These are phyloP conservation scores for Yamadazyma oceani DNA, from an alignment of 1,139 yeast genomes.

Conservation along the genomic window DNA sequence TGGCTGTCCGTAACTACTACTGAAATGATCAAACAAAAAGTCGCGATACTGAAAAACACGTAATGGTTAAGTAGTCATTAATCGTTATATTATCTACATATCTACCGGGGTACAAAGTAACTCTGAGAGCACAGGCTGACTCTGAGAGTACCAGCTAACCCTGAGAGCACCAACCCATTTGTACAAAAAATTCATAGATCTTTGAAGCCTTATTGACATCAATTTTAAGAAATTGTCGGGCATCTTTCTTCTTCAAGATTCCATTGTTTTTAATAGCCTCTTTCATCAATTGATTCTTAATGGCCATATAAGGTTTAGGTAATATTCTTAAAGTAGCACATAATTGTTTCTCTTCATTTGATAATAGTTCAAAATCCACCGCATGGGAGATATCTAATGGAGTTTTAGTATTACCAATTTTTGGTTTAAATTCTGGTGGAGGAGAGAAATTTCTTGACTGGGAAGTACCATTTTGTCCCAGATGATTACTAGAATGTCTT, in stretches of 20 bases:
- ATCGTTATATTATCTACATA: background rate
- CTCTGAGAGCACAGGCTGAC: slow-evolving; percentile 18
- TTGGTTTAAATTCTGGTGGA: slow-evolving; percentile 43
- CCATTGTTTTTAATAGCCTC: slow-evolving; percentile 89
- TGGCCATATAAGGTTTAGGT: slow-evolving; percentile 93
- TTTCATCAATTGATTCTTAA: slow-evolving; percentile 87
- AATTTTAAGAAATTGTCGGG: slow-evolving; percentile 77
- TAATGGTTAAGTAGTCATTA: background rate
- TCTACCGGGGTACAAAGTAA: background rate
- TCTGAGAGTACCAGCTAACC: slow-evolving; percentile 63
- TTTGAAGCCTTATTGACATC: slow-evolving; percentile 85
- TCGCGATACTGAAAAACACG: too few relatives aligned
- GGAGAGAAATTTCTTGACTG: slow-evolving; percentile 28
- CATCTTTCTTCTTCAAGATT: slow-evolving; percentile 73
- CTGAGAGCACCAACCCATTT: slow-evolving; percentile 79
- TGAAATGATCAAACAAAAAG: too few relatives aligned
- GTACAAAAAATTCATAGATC: slow-evolving; percentile 88
- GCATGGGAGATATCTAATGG: slow-evolving; percentile 79
- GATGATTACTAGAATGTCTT: slow-evolving; percentile 22
- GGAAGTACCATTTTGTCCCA: background rate
- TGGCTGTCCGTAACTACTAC: too few relatives aligned
- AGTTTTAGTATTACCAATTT: slow-evolving; percentile 40
- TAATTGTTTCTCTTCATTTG: slow-evolving; percentile 81
- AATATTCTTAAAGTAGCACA: slow-evolving; percentile 81
- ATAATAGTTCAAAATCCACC: slow-evolving; percentile 76